Evolutionary conservation across 768 basidiomycete species (phyloP), one percentile per base, ranked within the genome.

Genomic region (Agaricus sinodeliciosus): DNA sequence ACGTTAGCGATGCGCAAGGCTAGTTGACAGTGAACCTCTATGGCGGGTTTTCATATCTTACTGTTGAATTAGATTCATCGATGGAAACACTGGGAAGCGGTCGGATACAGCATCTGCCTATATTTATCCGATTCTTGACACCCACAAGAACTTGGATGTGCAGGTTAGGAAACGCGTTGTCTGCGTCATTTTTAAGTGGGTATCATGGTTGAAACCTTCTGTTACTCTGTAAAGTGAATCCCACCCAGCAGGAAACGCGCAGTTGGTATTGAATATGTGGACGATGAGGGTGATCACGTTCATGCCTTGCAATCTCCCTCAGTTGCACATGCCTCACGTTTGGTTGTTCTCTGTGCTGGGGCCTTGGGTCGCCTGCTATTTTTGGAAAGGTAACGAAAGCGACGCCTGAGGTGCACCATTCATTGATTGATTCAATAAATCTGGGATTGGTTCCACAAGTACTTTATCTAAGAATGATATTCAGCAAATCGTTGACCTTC

Each of bases 1-100:
- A n/a, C 22, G 46, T 7, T 49, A 84, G 81, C 67, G 72, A 63
- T 82, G 79, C 77, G 69, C 68, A 45, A 80, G 75, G 81, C 82
- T 53, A 57, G 70, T 31, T 18, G 48, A 25, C 43, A 49, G 39
- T 19, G 8, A 28, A 16, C 47, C 2, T 12, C 8, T 22, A 22
- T 18, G 12, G 19, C n/a, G 19, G 8, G 15, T 22, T 6, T 13
- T 3, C 16, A 15, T 39, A 8, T 31, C 31, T 41, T 3, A 28
- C 18, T 12, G 6, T n/a, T 19, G 35, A 35, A 47, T 6, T 56
- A 87, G 84, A 58, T 87, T 79, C 60, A 69, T 86, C n/a, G 69
- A 79, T 54, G 63, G 59, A 2, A 62, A 65, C 11, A 79, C 73
- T 2, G 84, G 84, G 22, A 69, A 57, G 40, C 77, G 84, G 18